Conservation (phyloP, 176 grass and related monocot species). For the Eremochloa ophiuroides region DNA sequence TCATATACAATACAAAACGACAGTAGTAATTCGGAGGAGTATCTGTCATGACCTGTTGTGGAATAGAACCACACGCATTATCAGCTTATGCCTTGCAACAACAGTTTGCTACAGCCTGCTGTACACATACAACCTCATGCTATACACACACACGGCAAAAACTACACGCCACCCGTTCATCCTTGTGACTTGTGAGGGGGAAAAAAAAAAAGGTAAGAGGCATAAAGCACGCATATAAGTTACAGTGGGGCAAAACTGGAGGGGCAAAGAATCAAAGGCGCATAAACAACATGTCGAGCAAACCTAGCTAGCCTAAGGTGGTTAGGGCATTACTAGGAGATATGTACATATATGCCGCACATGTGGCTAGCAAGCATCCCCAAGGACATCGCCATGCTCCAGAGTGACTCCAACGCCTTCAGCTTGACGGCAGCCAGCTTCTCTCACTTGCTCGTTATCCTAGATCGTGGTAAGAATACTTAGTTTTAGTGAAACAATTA, state of each 20-base stretch:
- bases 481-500: not conserved
- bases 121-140: not conserved
- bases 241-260: not conserved
- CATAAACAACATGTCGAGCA: conserved; percentile 28
- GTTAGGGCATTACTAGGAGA: conserved; percentile 15
- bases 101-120: not conserved
- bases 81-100: not conserved
- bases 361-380: not conserved
- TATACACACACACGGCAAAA: not conserved
- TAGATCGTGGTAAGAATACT: not conserved
- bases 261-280: not conserved
- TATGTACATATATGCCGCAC: conserved; percentile 19
- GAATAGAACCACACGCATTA: not conserved
- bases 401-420: not conserved
- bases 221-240: not conserved
- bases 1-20: not conserved
- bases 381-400: not conserved
- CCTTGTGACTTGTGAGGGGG: not conserved
- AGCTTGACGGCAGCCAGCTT: not conserved
- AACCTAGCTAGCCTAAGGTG: conserved; percentile 22
- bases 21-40: not conserved
- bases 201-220: not conserved
- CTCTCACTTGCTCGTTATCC: conserved; percentile 36
- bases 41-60: not conserved
- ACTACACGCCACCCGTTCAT: not conserved